phyloP scores from a whole-genome alignment of 2,329 filamentous ascomycete genomes.

The Colletotrichum cereale region DNA sequence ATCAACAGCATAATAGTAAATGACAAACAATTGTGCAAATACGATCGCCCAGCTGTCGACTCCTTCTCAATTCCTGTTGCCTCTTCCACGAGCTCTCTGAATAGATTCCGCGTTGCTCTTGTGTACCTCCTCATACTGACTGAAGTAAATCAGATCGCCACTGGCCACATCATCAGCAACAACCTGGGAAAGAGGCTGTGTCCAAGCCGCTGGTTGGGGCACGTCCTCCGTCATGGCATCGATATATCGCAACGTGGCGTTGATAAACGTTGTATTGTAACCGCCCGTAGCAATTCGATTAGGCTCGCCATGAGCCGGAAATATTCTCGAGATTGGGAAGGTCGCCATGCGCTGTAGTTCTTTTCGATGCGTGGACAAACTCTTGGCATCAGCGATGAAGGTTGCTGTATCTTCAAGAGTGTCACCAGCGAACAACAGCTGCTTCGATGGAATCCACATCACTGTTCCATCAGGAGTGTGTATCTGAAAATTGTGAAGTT shows the following conservation, averaged over 20 bases:
- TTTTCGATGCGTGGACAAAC: slow-evolving; percentile 23
- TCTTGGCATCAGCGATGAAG: slow-evolving; percentile 32
- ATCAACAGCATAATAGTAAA: neutral
- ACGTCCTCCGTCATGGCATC: slow-evolving; percentile 36
- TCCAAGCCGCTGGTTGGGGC: slow-evolving; percentile 31
- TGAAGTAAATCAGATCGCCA: slow-evolving; percentile 37
- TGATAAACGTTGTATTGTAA: slow-evolving; percentile 37
- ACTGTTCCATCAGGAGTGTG: slow-evolving; percentile 36
- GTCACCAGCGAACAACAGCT: slow-evolving; percentile 33
- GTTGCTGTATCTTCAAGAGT: slow-evolving; percentile 37
- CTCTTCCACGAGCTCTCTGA: slow-evolving; percentile 13
- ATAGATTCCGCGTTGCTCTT: slow-evolving; percentile 32
- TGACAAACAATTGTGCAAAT: neutral
- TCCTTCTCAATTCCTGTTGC: neutral
- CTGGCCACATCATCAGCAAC: slow-evolving; percentile 29
- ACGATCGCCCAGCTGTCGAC: too few species aligned
- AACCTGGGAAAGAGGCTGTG: slow-evolving; percentile 29
- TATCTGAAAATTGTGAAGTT: slow-evolving; percentile 35
- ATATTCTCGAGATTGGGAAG: slow-evolving; percentile 33
- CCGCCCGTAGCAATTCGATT: slow-evolving; percentile 26
- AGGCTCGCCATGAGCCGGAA: slow-evolving; percentile 35
- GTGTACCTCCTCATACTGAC: slow-evolving; percentile 37
- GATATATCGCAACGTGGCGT: slow-evolving; percentile 34
- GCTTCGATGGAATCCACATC: slow-evolving; percentile 35
- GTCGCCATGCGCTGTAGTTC: slow-evolving; percentile 29